These are phyloP conservation scores for Simmondsia chinensis DNA, from an alignment of 148 eudicot species.

Conservation along the genomic window DNA sequence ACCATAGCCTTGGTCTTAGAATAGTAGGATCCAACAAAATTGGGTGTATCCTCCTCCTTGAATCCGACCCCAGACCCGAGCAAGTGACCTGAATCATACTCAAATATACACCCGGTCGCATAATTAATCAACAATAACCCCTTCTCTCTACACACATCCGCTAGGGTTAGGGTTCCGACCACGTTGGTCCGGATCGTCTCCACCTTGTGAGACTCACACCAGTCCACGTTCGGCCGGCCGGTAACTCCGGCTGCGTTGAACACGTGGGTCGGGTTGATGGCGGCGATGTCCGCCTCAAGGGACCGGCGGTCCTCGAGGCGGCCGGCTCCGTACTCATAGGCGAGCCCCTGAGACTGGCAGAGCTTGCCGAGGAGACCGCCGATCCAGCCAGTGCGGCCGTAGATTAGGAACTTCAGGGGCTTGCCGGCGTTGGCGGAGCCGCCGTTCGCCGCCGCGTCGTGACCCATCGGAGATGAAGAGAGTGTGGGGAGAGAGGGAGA, in stretches of 20 bases:
- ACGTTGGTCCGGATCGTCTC: constrained; percentile 81
- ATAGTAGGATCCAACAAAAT: constrained; percentile 64
- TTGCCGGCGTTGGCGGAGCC: constrained; percentile 3
- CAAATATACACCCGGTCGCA: constrained; percentile 85
- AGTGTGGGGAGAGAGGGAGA: constrained; percentile 1
- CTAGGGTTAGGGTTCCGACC: constrained; percentile 65
- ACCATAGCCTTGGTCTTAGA: constrained; percentile 98
- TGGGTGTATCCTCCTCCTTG: constrained; percentile 70
- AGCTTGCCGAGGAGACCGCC: constrained; percentile 67
- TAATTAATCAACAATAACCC: constrained; percentile 47
- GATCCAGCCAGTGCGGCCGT: constrained; percentile 86
- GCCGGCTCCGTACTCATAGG: constrained; percentile 53
- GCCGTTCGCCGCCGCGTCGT: constrained; percentile 27
- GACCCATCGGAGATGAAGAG: constrained; percentile 19
- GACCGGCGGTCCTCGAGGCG: constrained; percentile 55
- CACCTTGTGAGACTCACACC: constrained; percentile 79
- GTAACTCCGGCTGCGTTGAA: constrained; percentile 91
- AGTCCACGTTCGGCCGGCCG: constrained; percentile 79
- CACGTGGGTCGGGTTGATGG: constrained; percentile 56
- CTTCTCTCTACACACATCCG: constrained; percentile 60
- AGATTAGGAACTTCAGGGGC: constrained; percentile 60
- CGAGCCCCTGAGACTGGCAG: constrained; percentile 50
- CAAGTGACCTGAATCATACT: constrained; percentile 55
- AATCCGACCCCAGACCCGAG: constrained; percentile 70
- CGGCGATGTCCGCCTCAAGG: constrained; percentile 37